Base-by-base conservation (phyloP, 345 rosid species). In the Psidium friedrichsthalianum region DNA sequence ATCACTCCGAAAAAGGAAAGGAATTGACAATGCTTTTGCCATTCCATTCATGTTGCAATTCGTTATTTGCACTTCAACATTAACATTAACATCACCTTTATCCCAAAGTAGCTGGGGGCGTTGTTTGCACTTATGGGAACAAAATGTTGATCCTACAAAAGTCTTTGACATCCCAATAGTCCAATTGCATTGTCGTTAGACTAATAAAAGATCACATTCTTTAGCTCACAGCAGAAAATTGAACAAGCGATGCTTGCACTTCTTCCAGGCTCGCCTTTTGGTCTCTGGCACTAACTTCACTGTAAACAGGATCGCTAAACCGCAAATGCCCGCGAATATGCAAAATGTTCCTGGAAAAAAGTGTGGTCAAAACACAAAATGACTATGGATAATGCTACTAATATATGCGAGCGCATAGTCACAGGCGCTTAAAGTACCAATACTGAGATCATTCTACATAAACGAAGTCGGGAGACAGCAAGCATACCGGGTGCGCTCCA, bases 401-500 rank as follows among this genome's bases (percentile, higher is more conserved):
- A 16, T 69, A 32, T 69, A 69, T 69, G 24, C 47, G 8, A 69
- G 24, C 47, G 11, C 78, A 32, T 1, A 64, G 11, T 64, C 44
- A 32, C 47, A 8, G 7, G 76, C 13, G 13, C 47, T 69, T 69
- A 32, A 69, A 24, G 24, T 69, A 24, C 78, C 20, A 69, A 83
- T 25, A 32, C 54, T 32, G 76, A 25, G 29, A 82, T 29, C 61
- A 15, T 44, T 2, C 32, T 24, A 22, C 0, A 18, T 29, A 53
- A 52, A 78, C 21, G 36, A 54, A 55, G 32, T 40, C 25, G 7
- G 0, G 25, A 51, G 27, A 69, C 56, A 18, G 51, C 12, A 18
- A 32, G 54, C 74, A 9, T 54, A 95, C 98, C 97, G 42, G 96
- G 88, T 84, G 98, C 88, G 85, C 95, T 94, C 99, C 98, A 95